A percentile compares a stretch with the other conserved stretches of the same genome.
phyloP scores from a whole-genome alignment of 2,329 filamentous ascomycete genomes.

The Ceratocystis cacaofunesta region DNA sequence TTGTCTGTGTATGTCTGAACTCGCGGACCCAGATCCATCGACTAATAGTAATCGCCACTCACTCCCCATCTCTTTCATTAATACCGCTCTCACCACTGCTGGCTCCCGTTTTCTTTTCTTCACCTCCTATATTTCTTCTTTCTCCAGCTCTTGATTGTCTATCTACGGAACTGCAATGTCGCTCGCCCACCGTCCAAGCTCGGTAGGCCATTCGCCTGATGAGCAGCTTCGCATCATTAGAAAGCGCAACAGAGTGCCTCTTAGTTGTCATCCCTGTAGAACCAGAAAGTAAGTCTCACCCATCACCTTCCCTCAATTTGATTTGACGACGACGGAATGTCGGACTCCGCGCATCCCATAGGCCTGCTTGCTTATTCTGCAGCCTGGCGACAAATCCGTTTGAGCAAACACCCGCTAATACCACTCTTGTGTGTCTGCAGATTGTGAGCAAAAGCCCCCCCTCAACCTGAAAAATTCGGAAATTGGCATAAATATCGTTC shows the following conservation, averaged over 20 bases:
- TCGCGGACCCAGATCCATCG: neutral
- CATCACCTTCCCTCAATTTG: neutral
- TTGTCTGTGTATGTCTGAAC: neutral
- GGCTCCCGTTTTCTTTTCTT: too few relatives aligned
- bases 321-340: too few relatives aligned
- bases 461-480: too few relatives aligned
- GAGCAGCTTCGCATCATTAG: slow-evolving; percentile 76
- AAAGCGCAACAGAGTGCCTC: slow-evolving; percentile 78
- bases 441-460: slow-evolving; percentile 13
- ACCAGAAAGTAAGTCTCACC: slow-evolving; percentile 60
- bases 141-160: neutral
- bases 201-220: slow-evolving; percentile 64
- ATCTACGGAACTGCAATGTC: slow-evolving; percentile 38
- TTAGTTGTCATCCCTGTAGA: slow-evolving; percentile 83
- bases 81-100: neutral
- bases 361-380: neutral
- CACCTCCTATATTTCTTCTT: neutral
- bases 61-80: neutral
- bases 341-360: neutral
- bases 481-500: too few relatives aligned
- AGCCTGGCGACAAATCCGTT: neutral
- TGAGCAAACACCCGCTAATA: neutral
- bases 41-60: neutral
- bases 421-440: neutral
- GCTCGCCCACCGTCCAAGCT: slow-evolving; percentile 63